Percentiles rank a stretch among this genome's conserved stretches.
These are phyloP conservation scores for Iberis pinnata DNA, from an alignment of 345 rosid species.

Conservation along the genomic window DNA sequence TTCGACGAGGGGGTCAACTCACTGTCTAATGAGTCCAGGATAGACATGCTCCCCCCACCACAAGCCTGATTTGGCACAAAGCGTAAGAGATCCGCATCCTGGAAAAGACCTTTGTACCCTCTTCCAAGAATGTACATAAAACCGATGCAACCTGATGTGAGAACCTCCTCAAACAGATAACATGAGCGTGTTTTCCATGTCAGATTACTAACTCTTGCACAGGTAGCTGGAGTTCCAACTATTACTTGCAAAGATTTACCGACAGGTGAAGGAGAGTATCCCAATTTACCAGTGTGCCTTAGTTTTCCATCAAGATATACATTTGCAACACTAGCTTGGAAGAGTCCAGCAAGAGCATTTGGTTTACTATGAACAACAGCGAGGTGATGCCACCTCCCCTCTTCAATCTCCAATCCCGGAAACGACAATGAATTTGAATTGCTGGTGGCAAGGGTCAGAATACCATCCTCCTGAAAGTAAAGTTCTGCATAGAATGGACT, in stretches of 20 bases:
- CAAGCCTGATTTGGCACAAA: conserved; percentile 99
- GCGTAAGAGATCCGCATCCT: conserved; percentile 84
- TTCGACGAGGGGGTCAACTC: conserved; percentile 58
- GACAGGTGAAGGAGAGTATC: conserved; percentile 93
- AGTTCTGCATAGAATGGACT: conserved; percentile 81
- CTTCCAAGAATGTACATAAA: conserved; percentile 98
- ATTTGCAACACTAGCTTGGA: conserved; percentile 95
- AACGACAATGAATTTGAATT: conserved; percentile 78
- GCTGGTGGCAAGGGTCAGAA: conserved; percentile 92
- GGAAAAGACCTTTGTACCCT: conserved; percentile 96
- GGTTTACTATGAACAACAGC: conserved; percentile 99
- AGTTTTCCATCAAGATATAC: conserved; percentile 97
- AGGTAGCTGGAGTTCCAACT: conserved; percentile 78
- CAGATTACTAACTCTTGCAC: conserved; percentile 76
- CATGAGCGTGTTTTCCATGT: conserved; percentile 94
- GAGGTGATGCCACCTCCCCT: conserved; percentile 99
- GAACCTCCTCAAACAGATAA: conserved; percentile 98
- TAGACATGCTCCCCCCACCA: conserved; percentile 99
- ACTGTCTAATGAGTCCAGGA: conserved; percentile 79
- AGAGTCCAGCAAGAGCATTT: conserved; percentile 98
- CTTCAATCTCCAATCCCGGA: conserved; percentile 90
- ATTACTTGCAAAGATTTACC: conserved; percentile 93
- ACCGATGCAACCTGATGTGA: conserved; percentile 86
- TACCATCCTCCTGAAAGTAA: conserved; percentile 89
- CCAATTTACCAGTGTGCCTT: conserved; percentile 91